Conservation (phyloP, 129 eudicot genomes). For the Glebionis coronaria region DNA sequence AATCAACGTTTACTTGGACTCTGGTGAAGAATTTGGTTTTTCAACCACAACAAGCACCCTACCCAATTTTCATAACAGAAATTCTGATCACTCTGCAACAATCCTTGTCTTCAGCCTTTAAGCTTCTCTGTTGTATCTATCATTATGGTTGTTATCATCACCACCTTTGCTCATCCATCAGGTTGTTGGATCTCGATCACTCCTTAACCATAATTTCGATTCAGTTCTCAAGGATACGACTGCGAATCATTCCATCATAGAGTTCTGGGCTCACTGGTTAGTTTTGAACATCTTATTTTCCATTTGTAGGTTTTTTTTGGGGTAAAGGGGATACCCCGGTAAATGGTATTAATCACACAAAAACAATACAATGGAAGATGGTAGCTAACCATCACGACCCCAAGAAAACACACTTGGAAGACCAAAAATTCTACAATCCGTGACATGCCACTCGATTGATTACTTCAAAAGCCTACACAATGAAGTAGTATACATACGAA, state of each 20-base stretch:
- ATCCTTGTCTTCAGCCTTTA: constrained; percentile 32
- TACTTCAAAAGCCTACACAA: no score
- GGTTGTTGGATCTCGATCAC: constrained; percentile 51
- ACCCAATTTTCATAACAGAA: constrained; percentile 1
- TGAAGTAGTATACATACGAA: no score
- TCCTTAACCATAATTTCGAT: constrained; percentile 36
- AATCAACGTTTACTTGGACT: not conserved
- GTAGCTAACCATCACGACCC: no score
- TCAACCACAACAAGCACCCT: constrained; percentile 18
- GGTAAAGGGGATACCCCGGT: no score
- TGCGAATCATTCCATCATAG: constrained; percentile 60
- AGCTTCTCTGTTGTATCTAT: constrained; percentile 20
- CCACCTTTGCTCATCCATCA: constrained; percentile 12
- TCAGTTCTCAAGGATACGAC: constrained; percentile 50
- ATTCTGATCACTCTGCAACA: constrained; percentile 10
- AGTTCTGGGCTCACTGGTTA: constrained; percentile 86
- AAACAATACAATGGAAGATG: no score
- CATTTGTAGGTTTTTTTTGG: constrained; percentile 18
- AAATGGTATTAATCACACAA: no score
- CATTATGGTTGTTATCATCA: constrained; percentile 24
- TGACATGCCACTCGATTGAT: no score
- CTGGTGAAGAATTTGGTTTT: not conserved
- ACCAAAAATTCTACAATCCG: no score
- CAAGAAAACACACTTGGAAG: no score
- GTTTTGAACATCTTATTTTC: constrained; percentile 14